Base-by-base conservation (phyloP, 2,329 filamentous ascomycete genomes). In the Gyromitra esculenta region DNA sequence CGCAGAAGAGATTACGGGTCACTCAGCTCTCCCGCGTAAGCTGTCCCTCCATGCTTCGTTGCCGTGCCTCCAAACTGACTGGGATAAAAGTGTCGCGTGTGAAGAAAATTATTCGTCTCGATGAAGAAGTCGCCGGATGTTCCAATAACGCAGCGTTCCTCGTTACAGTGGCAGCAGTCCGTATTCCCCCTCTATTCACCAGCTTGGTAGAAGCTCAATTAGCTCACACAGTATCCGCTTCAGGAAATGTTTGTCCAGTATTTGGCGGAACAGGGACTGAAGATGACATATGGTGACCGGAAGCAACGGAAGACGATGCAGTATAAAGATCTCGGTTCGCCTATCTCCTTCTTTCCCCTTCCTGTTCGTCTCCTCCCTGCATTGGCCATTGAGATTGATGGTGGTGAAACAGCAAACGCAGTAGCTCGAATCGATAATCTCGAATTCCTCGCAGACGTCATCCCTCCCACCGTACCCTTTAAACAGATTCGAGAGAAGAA, bases 211-310 rank as follows among this genome's bases (percentile, higher is more conserved):
- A n/a, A 41, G 11, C 15, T 31, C 45, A 52, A 35, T 65, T 43
- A 8, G 54, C 56, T 62, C 31, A 67, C 54, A 60, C n/a, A 52
- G 18, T 56, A 25, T 21, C 35, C 2, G 43, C 45, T 43, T 18
- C 73, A 94, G 91, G 96, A 99, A 85, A 91, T 97, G 88, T 98
- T 99, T 85, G 91, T 99, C 80, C 93, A 97, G 83, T 92, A 98
- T 83, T 88, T 99, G 35, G 90, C 94, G 21, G 88, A 91, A 78
- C 92, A 96, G 83, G 91, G 91, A 35, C 91, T 97, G 83, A 94
- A 92, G 81, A 92, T 97, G 81, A 92, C 94, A 81, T 96, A 96
- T 82, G 88, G 94, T 0, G 96, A 98, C 84, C 89, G 91, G 81
- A 98, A 98, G 83, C 95, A 95, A 5, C 88, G 96, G 73, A 90